Evolutionary conservation across 75 land plant genomes (phyloP), one percentile per base, ranked within the genome.

Genomic region (Gnetum montanum): DNA sequence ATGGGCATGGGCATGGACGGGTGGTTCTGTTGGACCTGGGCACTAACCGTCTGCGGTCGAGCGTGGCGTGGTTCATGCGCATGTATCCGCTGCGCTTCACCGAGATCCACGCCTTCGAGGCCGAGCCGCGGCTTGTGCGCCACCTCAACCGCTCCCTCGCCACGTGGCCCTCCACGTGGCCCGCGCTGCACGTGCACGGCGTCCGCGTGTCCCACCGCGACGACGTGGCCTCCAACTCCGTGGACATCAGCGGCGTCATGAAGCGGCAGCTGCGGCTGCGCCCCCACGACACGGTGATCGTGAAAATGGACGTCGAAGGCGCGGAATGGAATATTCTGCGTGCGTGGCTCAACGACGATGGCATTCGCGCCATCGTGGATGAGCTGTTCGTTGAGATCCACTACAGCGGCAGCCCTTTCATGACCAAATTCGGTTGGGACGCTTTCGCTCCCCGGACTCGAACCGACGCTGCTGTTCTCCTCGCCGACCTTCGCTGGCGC

Each of bases 221-320:
- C n/a, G 66, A 54, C 26, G 70, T 61, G 27, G 15, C 15, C 4
- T 6, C 1, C 13, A 47, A 46, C 12, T n/a, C 33, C 4, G 8
- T 62, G 34, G 62, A 68, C 57, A 62, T 68, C 38, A 68, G 66
- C 1, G 38, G 69, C 10, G 60, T 68, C 33, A 34, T 68, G 7
- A 68, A 68, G 49, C 58, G 62, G 66, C 37, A 52, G n/a, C n/a
- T n/a, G n/a, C n/a, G n/a, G n/a, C n/a, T n/a, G n/a, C n/a, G n/a
- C n/a, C 26, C 52, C 3, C 12, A 16, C 1, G 73, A 70, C 20
- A 44, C 62, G 2, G 62, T 70, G 34, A 57, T 70, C 2, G 73
- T 70, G 20, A 70, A 70, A 62, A 70, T 70, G 73, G 73, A 70
- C 54, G 65, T 70, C 3, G 73, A 70, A 43, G 73, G 68, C 3